phyloP scores from a whole-genome alignment of 129 eudicot genomes.

The Flaveria brownii region DNA sequence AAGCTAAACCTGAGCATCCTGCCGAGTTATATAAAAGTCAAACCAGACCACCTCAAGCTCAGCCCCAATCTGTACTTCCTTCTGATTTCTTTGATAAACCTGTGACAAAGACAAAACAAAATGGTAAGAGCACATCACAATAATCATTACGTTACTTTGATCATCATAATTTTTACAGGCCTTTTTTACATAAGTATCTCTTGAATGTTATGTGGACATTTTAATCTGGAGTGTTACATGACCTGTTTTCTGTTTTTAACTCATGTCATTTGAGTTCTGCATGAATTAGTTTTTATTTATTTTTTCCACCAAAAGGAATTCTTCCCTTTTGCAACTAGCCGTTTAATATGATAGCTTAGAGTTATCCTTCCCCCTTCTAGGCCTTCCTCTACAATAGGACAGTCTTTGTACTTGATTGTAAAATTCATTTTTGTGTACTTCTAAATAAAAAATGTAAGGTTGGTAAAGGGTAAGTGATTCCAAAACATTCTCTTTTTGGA shows the following conservation, averaged over 20 bases:
- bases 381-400: neutral
- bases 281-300: neutral
- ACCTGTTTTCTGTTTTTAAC: neutral
- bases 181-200: neutral
- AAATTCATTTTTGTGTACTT: neutral
- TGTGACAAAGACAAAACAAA: conserved; percentile 61
- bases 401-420: neutral
- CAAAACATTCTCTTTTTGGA: neutral
- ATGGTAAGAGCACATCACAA: conserved; percentile 44
- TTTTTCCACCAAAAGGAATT: neutral
- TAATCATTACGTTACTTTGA: neutral
- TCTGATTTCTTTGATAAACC: conserved; percentile 71
- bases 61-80: conserved; percentile 58
- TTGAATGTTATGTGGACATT: neutral
- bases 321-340: conserved; percentile 10
- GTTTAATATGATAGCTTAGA: neutral
- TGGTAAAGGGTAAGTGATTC: neutral
- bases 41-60: conserved; percentile 45
- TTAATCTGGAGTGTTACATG: neutral
- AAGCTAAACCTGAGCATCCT: conserved; percentile 40
- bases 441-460: neutral
- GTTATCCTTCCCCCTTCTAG: conserved; percentile 10
- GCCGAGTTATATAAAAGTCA: conserved; percentile 35
- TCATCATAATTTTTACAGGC: neutral
- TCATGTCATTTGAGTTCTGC: neutral